Base-by-base conservation (phyloP, 805 yeast genomes). In the Ogataea glucozyma region DNA sequence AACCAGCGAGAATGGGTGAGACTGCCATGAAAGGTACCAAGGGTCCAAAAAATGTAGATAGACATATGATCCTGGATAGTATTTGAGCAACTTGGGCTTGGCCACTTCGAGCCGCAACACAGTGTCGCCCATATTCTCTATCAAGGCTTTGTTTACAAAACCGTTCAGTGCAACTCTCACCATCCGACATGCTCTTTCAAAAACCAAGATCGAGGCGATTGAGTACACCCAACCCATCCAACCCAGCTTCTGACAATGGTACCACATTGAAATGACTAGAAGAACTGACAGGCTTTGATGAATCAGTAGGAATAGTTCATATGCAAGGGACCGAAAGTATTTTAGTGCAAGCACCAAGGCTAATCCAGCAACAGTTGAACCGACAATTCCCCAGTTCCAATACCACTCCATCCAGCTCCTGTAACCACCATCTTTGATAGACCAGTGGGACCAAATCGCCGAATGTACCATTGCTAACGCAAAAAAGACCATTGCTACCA, bases 1-100 rank as follows among this genome's bases (percentile, higher is more conserved):
- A 27, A 77, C 59, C 4, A 77, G 58, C 2, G 88, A 78, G 64
- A 84, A 82, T 2, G 90, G 90, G 60, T 84, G 89, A 1, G 85
- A 76, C 61, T 83, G 88, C 82, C 83, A 80, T 3, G 39, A 19
- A 51, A 74, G 71, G 34, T 70, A 64, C 24, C 68, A 61, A 11
- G 76, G 68, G 32, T 71, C 62, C 41, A 78, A 45, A 54, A 82
- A 76, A 60, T 80, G 76, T 24, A 84, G 55, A 55, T 66, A 84
- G 2, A 74, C 76, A 57, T 67, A 77, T 12, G 74, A 63, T 12
- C 86, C 84, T 1, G 87, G 82, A 45, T 57, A 67, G 26, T 43
- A 59, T 2, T 16, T 31, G 23, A 52, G 32, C 2, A 41, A 33
- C 21, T 40, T 41, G 6, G 64, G 61, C 30, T 54, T 53, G 16